Percentiles rank a stretch among this genome's conserved stretches.
Evolutionary conservation across 106 monocot species (phyloP).

Genomic region (Dendrobium catenatum): DNA sequence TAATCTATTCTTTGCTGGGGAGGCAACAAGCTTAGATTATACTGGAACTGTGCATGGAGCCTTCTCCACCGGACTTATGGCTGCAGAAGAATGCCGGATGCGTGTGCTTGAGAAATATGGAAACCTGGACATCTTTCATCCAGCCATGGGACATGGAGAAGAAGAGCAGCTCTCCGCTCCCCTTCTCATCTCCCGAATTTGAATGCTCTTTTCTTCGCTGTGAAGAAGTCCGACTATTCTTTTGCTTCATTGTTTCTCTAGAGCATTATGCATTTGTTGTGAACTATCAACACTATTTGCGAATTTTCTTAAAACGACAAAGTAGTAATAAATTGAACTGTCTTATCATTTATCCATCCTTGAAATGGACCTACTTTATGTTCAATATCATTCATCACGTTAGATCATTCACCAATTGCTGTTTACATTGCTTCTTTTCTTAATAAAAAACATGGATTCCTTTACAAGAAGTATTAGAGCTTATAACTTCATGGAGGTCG

Average conservation of each 20-base stretch:
- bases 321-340: too few relatives aligned
- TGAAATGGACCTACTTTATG: too few relatives aligned
- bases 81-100: slow-evolving; percentile 89
- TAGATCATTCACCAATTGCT: too few relatives aligned
- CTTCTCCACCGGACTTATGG: slow-evolving; percentile 79
- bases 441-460: too few relatives aligned
- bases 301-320: too few relatives aligned
- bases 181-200: slow-evolving; percentile 79
- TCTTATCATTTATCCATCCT: too few relatives aligned
- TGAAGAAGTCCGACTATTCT: too few relatives aligned
- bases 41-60: slow-evolving; percentile 92
- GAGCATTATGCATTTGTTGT: not conserved
- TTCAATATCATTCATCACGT: too few relatives aligned
- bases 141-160: slow-evolving; percentile 43
- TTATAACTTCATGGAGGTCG: too few relatives aligned
- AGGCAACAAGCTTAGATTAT: slow-evolving; percentile 77
- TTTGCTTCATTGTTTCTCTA: not conserved
- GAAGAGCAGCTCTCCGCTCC: slow-evolving; percentile 40
- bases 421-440: too few relatives aligned
- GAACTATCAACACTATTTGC: not conserved
- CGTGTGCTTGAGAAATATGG: slow-evolving; percentile 58
- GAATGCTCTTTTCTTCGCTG: slow-evolving; percentile 1
- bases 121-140: slow-evolving; percentile 47
- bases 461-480: too few relatives aligned
- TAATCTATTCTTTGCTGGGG: slow-evolving; percentile 96